Evolutionary conservation across 495 filamentous ascomycete species (phyloP).

Genomic region (Terfezia claveryi): DNA sequence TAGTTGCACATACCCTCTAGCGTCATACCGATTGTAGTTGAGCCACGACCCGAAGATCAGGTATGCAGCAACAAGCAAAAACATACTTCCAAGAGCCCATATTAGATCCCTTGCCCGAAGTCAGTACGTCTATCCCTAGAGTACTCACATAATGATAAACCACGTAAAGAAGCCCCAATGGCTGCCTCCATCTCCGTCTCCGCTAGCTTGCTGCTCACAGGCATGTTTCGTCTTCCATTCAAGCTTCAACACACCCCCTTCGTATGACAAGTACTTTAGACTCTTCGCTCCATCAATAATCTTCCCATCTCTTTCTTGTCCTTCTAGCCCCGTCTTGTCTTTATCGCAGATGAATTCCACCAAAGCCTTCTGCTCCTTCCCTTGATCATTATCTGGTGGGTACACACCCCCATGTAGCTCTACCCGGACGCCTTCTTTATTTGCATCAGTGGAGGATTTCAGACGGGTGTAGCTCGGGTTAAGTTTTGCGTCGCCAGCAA

Average conservation of each 20-base stretch:
- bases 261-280: conserved; percentile 51
- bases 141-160: conserved; percentile 82
- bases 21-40: conserved; percentile 93
- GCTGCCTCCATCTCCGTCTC: conserved; percentile 14
- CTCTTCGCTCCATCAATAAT: conserved; percentile 27
- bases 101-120: conserved; percentile 22
- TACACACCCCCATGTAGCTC: conserved; percentile 47
- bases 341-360: conserved; percentile 69
- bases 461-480: conserved; percentile 41
- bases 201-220: conserved; percentile 39
- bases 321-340: conserved; percentile 46
- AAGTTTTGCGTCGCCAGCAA: conserved; percentile 47
- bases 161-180: conserved; percentile 95
- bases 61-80: conserved; percentile 69
- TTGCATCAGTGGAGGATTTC: conserved; percentile 35
- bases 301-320: conserved; percentile 29
- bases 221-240: conserved; percentile 73
- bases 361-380: conserved; percentile 40
- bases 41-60: conserved; percentile 97
- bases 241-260: conserved; percentile 38
- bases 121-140: background rate
- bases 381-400: conserved; percentile 12
- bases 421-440: conserved; percentile 45
- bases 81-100: conserved; percentile 23
- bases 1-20: conserved; percentile 30